Evolutionary conservation across 306 rosid species (phyloP).

Genomic region (Malus asiatica): DNA sequence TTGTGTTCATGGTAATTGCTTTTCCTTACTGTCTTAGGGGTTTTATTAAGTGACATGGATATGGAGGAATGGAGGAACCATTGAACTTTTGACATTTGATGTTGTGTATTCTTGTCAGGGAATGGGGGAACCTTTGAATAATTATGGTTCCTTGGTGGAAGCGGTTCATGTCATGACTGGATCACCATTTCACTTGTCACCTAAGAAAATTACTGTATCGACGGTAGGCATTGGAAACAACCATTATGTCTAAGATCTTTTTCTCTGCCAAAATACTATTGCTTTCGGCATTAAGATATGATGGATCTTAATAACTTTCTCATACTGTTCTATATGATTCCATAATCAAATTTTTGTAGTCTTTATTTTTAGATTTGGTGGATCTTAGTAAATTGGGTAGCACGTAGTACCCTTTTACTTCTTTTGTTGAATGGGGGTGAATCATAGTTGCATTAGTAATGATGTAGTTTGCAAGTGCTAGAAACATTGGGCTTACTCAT

Average conservation of each 20-base stretch:
- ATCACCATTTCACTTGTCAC: slow-evolving; percentile 72
- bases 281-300: not conserved
- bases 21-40: not conserved
- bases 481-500: slow-evolving; percentile 13
- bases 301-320: not conserved
- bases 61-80: not conserved
- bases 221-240: slow-evolving; percentile 38
- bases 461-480: slow-evolving; percentile 1
- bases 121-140: slow-evolving; percentile 95
- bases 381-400: not conserved
- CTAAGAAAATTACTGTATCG: slow-evolving; percentile 72
- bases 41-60: not conserved
- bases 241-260: not conserved
- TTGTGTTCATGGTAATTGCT: slow-evolving; percentile 77
- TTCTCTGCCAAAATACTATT: not conserved
- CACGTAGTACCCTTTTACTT: not conserved
- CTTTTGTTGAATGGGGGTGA: not conserved
- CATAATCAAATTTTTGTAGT: not conserved
- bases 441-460: not conserved
- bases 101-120: slow-evolving; percentile 39
- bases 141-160: slow-evolving; percentile 74
- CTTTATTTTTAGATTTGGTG: not conserved
- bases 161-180: slow-evolving; percentile 74
- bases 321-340: not conserved
- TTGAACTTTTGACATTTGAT: not conserved